These are phyloP conservation scores for Bipolaris victoriae DNA, from an alignment of 2,329 filamentous ascomycete species.

Conservation along the genomic window DNA sequence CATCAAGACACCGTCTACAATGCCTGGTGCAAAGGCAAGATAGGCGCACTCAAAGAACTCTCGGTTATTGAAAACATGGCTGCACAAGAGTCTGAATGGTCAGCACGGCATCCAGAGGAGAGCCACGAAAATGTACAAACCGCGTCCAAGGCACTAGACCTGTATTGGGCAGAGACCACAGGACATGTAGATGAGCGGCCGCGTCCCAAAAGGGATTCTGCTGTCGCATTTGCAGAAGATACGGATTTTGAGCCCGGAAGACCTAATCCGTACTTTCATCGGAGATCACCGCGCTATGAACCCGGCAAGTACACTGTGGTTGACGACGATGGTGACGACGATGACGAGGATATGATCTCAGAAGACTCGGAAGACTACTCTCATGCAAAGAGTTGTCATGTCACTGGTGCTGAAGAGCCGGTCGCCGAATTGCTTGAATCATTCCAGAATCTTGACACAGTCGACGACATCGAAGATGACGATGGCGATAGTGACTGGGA, in stretches of 20 bases:
- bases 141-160: slow-evolving; percentile 31
- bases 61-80: slow-evolving; percentile 29
- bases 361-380: slow-evolving; percentile 33
- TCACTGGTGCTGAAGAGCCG: slow-evolving; percentile 2
- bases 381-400: slow-evolving; percentile 9
- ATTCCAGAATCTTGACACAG: slow-evolving; percentile 4
- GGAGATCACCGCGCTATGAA: slow-evolving; percentile 38
- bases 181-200: slow-evolving; percentile 9
- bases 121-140: slow-evolving; percentile 25
- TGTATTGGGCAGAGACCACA: slow-evolving; percentile 33
- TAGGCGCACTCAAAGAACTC: slow-evolving; percentile 29
- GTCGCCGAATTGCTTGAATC: neutral
- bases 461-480: slow-evolving; percentile 18
- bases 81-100: slow-evolving; percentile 28
- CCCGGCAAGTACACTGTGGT: slow-evolving; percentile 31
- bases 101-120: slow-evolving; percentile 16
- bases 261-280: slow-evolving; percentile 33
- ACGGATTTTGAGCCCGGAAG: slow-evolving; percentile 33
- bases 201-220: slow-evolving; percentile 12
- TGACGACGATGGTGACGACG: slow-evolving; percentile 8
- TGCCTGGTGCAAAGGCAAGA: slow-evolving; percentile 34
- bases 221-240: slow-evolving; percentile 27
- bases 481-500: slow-evolving; percentile 35
- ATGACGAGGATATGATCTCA: slow-evolving; percentile 19
- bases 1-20: slow-evolving; percentile 31